These are phyloP conservation scores for Candida schatavii DNA, from an alignment of 805 yeast species.

Conservation along the genomic window DNA sequence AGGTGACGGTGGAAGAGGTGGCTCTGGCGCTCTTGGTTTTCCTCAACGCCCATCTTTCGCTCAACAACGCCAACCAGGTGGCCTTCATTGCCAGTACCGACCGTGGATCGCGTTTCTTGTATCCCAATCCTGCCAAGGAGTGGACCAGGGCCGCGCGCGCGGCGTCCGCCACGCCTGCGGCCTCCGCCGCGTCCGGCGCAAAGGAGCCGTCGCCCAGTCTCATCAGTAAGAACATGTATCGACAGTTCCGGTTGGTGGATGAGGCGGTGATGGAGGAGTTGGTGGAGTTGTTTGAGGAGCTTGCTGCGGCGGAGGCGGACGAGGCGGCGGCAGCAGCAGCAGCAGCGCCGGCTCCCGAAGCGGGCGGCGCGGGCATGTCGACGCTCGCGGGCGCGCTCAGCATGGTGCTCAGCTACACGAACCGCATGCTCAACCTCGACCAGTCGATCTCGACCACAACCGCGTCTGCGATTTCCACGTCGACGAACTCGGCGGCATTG, in stretches of 20 bases:
- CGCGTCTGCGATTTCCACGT: conserved; percentile 41
- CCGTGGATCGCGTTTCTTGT: conserved; percentile 63
- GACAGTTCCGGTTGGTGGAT: conserved; percentile 80
- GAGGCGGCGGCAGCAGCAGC: conserved; percentile 15
- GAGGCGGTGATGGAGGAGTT: conserved; percentile 65
- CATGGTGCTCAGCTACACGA: conserved; percentile 75
- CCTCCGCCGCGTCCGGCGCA: neutral
- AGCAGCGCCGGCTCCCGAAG: conserved; percentile 16
- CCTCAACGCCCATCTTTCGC: conserved; percentile 82
- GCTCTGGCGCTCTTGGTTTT: conserved; percentile 68
- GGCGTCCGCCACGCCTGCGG: conserved; percentile 4
- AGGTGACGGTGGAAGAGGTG: conserved; percentile 54
- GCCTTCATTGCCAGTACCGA: conserved; percentile 78
- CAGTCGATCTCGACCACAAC: conserved; percentile 43
- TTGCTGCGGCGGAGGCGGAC: conserved; percentile 2
- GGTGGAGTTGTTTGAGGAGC: conserved; percentile 37
- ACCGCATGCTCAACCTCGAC: conserved; percentile 56
- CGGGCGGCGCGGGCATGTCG: conserved; percentile 22
- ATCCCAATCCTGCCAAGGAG: conserved; percentile 48
- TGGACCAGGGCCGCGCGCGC: conserved; percentile 9
- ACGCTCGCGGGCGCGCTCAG: conserved; percentile 74
- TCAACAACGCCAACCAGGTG: conserved; percentile 80
- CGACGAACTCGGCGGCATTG: conserved; percentile 24
- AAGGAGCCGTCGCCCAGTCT: conserved; percentile 18
- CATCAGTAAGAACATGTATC: conserved; percentile 66